These are phyloP conservation scores for Ogataea methylovora DNA, from an alignment of 805 yeast species.

Conservation along the genomic window DNA sequence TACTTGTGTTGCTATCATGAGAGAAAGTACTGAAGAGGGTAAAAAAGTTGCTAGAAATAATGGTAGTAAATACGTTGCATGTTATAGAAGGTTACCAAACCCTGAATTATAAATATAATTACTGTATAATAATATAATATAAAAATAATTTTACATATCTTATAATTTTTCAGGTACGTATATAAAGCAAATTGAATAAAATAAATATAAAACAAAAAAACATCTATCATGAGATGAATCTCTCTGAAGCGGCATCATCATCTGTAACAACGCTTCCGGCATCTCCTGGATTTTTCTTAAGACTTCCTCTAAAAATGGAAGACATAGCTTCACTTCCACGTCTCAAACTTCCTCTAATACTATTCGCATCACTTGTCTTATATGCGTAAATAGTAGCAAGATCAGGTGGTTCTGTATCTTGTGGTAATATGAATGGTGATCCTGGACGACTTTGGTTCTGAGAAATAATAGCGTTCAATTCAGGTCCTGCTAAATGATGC, in stretches of 20 bases:
- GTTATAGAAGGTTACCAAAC: constrained; percentile 66
- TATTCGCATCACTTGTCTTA: constrained; percentile 26
- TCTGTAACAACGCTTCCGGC: constrained; percentile 14
- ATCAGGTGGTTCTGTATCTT: constrained; percentile 30
- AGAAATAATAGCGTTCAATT: constrained; percentile 1
- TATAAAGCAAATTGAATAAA: background rate
- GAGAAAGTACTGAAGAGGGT: constrained; percentile 94
- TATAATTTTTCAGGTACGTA: background rate
- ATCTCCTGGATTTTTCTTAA: constrained; percentile 8
- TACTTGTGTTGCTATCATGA: constrained; percentile 80
- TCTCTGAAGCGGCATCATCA: constrained; percentile 22
- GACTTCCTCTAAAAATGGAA: constrained; percentile 22
- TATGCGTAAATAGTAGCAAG: constrained; percentile 25
- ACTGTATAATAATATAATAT: background rate
- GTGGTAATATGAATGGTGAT: constrained; percentile 16
- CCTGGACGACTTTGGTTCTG: background rate
- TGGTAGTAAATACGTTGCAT: constrained; percentile 84
- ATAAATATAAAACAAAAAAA: background rate
- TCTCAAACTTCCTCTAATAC: constrained; percentile 31
- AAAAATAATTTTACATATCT: background rate
- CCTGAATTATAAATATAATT: constrained; percentile 28
- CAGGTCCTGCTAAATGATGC: constrained; percentile 2
- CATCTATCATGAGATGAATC: constrained; percentile 10
- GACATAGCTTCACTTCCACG: constrained; percentile 36
- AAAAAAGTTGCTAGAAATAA: constrained; percentile 89